A percentile compares a stretch with the other conserved stretches of the same genome.
Conservation (phyloP, 768 basidiomycete genomes). For the Cystobasidium ongulense region DNA sequence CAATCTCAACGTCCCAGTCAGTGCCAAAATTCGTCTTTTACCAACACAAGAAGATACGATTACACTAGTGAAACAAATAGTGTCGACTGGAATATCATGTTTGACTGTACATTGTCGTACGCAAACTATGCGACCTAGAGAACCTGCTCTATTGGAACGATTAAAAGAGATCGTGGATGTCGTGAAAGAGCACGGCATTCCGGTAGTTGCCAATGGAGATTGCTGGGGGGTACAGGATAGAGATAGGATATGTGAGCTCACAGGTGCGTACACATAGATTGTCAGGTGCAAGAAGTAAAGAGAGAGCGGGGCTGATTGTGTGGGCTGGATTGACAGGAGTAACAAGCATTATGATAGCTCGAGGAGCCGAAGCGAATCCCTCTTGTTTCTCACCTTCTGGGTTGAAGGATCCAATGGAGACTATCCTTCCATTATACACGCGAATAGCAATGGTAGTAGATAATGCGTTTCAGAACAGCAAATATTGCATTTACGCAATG, state of each 20-base stretch:
- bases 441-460: conserved; percentile 49
- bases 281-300: background rate
- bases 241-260: conserved; percentile 61
- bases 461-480: conserved; percentile 39
- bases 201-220: conserved; percentile 90
- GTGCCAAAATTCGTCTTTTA: conserved; percentile 84
- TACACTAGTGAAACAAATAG: conserved; percentile 76
- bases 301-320: background rate
- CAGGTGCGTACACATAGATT: conserved; percentile 52
- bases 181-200: conserved; percentile 60
- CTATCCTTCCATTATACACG: conserved; percentile 64
- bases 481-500: conserved; percentile 41
- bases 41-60: conserved; percentile 80
- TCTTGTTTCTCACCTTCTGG: conserved; percentile 66
- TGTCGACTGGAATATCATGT: conserved; percentile 75
- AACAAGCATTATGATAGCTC: conserved; percentile 90
- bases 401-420: conserved; percentile 60
- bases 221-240: conserved; percentile 72
- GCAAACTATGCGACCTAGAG: conserved; percentile 74
- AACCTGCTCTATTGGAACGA: conserved; percentile 67
- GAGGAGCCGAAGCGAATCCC: conserved; percentile 86
- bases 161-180: conserved; percentile 77
- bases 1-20: conserved; percentile 77
- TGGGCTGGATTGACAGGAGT: conserved; percentile 52
- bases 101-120: conserved; percentile 95